Evolutionary conservation across 345 rosid genomes (phyloP), one percentile per base, ranked within the genome.

Genomic region (Nasturtium officinale): DNA sequence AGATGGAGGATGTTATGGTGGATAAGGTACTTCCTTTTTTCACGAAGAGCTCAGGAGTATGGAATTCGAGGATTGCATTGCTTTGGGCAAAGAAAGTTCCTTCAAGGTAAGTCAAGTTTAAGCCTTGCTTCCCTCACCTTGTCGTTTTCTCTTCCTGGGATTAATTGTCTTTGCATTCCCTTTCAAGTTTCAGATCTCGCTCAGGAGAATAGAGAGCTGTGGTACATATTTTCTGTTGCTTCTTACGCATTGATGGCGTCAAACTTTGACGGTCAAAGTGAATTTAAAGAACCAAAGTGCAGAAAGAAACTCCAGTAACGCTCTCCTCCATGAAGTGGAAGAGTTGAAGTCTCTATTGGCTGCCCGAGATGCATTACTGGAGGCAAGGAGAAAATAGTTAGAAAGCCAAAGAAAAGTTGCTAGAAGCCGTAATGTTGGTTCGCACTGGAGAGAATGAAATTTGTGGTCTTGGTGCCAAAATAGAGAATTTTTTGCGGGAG

Each of bases 271-370:
- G n/a, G n/a, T n/a, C n/a, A n/a, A n/a, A n/a, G n/a, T n/a, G 57
- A 52, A 52, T 5, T 25, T 25, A 25, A 52, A 38, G 18, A 60
- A 21, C 47, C 17, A 6, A 7, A 35, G 12, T 20, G 48, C 47
- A 7, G 48, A 38, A 60, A 60, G 18, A 25, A 60, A 60, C 48
- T 38, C 32, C 2, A 7, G 11, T 35, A 46, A 35, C n/a, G 17
- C 42, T 20, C 10, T 21, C 64, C 29, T 5, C 7, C 16, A 5
- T 11, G 46, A 6, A 20, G 15, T 58, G 16, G 28, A 57, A 6
- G 62, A 59, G 64, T 37, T 37, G 15, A 37, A 59, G 26, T 58
- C 62, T 58, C 25, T 17, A 12, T 18, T 58, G 62, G 43, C 45
- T 58, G 62, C 16, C 21, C 26, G 58, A 25, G 33, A 53, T 53